Percentiles rank a stretch among this genome's conserved stretches.
These are phyloP conservation scores for Rhododendron ovatum DNA, from an alignment of 148 eudicot genomes.

Conservation along the genomic window DNA sequence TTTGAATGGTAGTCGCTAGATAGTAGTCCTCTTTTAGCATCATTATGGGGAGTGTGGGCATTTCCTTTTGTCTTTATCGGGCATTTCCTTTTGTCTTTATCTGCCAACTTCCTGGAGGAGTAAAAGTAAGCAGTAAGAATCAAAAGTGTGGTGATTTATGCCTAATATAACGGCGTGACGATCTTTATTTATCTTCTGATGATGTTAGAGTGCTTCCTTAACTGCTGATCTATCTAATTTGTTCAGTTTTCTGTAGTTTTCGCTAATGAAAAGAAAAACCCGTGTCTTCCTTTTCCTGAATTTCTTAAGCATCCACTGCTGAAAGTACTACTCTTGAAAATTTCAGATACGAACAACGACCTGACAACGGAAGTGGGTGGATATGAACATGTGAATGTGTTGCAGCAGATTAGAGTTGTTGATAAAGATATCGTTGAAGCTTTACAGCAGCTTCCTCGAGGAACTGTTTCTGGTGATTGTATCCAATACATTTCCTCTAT, in stretches of 20 bases:
- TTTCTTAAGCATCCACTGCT: background rate
- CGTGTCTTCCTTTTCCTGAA: background rate
- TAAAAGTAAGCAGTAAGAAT: background rate
- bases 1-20: background rate
- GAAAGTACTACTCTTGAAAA: conserved; percentile 11
- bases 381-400: conserved; percentile 69
- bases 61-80: background rate
- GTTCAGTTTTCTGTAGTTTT: background rate
- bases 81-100: background rate
- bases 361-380: conserved; percentile 71
- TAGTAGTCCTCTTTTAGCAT: background rate
- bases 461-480: conserved; percentile 90
- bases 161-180: background rate
- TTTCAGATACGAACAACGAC: conserved; percentile 67
- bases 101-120: background rate
- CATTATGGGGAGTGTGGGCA: background rate
- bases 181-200: background rate
- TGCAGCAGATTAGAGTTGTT: conserved; percentile 69
- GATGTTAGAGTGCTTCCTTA: conserved; percentile 4
- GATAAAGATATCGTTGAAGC: conserved; percentile 83
- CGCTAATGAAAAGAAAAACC: background rate
- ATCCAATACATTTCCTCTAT: conserved; percentile 37
- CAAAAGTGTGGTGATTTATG: background rate
- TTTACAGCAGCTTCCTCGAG: conserved; percentile 74
- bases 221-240: background rate